These are phyloP conservation scores for Amanita inopinata DNA, from an alignment of 768 basidiomycete species.

Conservation along the genomic window DNA sequence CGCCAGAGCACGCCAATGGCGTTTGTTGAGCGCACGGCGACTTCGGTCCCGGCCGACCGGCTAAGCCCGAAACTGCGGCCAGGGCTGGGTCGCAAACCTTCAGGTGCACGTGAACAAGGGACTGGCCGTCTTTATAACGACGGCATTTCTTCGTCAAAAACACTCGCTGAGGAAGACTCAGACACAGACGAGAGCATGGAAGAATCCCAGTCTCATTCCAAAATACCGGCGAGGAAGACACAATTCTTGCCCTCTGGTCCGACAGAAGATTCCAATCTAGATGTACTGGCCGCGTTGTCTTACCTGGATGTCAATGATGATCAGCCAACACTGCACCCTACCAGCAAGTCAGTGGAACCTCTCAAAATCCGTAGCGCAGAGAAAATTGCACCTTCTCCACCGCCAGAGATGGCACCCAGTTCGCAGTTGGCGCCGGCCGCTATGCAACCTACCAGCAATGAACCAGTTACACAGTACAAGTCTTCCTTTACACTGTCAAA, in stretches of 20 bases:
- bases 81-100: conserved; percentile 59
- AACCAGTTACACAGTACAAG: conserved; percentile 36
- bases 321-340: conserved; percentile 22
- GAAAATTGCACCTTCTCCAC: conserved; percentile 13
- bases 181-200: conserved; percentile 16
- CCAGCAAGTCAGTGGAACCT: conserved; percentile 24
- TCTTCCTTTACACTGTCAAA: conserved; percentile 87
- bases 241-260: conserved; percentile 13
- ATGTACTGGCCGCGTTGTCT: conserved; percentile 70
- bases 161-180: conserved; percentile 24
- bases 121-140: conserved; percentile 30
- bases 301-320: conserved; percentile 55
- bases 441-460: conserved; percentile 10
- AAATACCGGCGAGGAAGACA: background rate
- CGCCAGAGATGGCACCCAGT: conserved; percentile 2
- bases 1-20: conserved; percentile 31
- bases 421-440: conserved; percentile 17
- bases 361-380: conserved; percentile 23
- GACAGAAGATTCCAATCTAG: conserved; percentile 45
- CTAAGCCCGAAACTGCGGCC: conserved; percentile 25
- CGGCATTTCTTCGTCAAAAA: conserved; percentile 30
- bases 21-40: conserved; percentile 19
- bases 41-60: conserved; percentile 16
- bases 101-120: conserved; percentile 71
- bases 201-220: conserved; percentile 2